Evolutionary conservation across 2,329 filamentous ascomycete species (phyloP), one percentile per base, ranked within the genome.

Genomic region (Rhexocercosporidium sp.): DNA sequence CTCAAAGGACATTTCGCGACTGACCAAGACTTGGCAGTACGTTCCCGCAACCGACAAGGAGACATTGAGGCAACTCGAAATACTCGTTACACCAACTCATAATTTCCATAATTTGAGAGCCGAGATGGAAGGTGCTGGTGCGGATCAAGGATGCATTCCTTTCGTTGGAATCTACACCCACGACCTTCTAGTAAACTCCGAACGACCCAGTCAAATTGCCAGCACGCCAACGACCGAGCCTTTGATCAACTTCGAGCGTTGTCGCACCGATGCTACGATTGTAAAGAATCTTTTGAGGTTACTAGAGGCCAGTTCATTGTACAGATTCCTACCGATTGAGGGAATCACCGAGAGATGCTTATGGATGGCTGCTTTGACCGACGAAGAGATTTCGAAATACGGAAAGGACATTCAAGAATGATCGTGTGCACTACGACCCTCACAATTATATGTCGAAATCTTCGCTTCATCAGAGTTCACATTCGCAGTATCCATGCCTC

Each of bases 111-210:
- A 86, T 70, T 83, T 96, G 18, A 86, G 92, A 49, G 86, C 88
- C 0, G 92, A 95, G 79, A 96, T 95, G 92, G 92, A 96, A 78
- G 86, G 86, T 8, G 73, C 78, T 47, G 78, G 76, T n/a, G 78
- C 85, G 1, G 89, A 92, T 63, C 84, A 85, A 44, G 92, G 91
- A 1, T 95, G 92, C 73, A 94, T 96, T 68, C 92, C 92, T 0
- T 95, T 96, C 76, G 91, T 96, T 57, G 92, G 90, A 66, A 89
- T 90, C 64, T 96, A 96, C 78, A 95, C 92, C 1, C 92, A 94
- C 75, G 92, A 96, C 76, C 83, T 96, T 47, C 87, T 94, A 53
- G 93, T 92, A 82, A 95, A 94, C 74, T 88, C 90, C 0, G 91
- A 95, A 77, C 88, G 93, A 69, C 91, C 92, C 1, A 89, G 90